Percentiles rank a stretch among this genome's conserved stretches.
phyloP scores from a whole-genome alignment of 345 rosid species.

The Brassica napus region Da-Ae NC_063442.1:3632001-3632500 shows the following conservation, averaged over 20 bases:
- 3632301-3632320: background rate
- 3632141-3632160: background rate
- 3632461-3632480: constrained; percentile 39
- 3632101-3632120: background rate
- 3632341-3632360: background rate
- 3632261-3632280: background rate
- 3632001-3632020: background rate
- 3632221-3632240: background rate
- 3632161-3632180: too few species aligned
- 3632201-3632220: background rate
- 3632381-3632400: background rate
- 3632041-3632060: background rate
- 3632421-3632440: background rate
- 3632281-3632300: background rate
- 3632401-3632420: background rate
- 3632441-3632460: background rate
- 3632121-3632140: background rate
- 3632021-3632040: background rate
- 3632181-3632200: too few species aligned
- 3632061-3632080: background rate
- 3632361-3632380: too few species aligned
- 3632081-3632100: background rate
- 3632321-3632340: background rate
- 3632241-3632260: background rate
- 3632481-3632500: constrained; percentile 89